A percentile compares a stretch with the other conserved stretches of the same genome.
Conservation (phyloP, 2,329 filamentous ascomycete species). For the Ceratocystiopsis sp. region DNA sequence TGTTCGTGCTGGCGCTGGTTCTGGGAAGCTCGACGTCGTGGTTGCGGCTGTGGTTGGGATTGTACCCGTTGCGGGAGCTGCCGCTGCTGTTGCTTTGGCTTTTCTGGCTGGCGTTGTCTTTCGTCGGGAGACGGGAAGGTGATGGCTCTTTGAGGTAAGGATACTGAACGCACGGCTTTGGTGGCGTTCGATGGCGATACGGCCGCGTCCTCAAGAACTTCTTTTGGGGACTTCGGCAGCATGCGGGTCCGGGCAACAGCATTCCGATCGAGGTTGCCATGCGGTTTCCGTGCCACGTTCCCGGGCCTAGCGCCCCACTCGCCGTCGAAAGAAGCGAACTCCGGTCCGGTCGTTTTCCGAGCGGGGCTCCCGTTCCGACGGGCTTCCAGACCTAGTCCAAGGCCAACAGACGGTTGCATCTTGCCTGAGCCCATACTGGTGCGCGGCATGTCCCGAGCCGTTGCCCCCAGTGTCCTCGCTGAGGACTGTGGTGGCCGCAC, state of each 20-base stretch:
- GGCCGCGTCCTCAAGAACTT: conserved; percentile 29
- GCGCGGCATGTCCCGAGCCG: conserved; percentile 18
- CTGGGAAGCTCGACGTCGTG: too few species aligned
- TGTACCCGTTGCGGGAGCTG: conserved; percentile 7
- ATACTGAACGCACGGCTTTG: conserved; percentile 28
- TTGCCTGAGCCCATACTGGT: conserved; percentile 6
- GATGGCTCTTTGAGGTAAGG: conserved; percentile 25
- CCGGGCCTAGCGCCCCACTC: conserved; percentile 34
- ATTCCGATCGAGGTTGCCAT: conserved; percentile 34
- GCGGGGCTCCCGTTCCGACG: conserved; percentile 23
- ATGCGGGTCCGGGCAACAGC: conserved; percentile 17
- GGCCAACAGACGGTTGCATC: conserved; percentile 19
- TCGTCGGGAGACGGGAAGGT: conserved; percentile 21
- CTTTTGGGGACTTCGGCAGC: conserved; percentile 11
- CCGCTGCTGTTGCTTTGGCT: conserved; percentile 13
- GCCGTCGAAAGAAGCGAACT: conserved; percentile 30
- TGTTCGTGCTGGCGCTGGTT: not conserved
- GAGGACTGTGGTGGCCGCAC: conserved; percentile 21
- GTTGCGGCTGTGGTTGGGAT: not conserved
- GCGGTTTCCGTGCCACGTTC: conserved; percentile 34
- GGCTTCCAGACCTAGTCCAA: conserved; percentile 27
- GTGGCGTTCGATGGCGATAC: conserved; percentile 34
- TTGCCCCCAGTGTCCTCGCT: conserved; percentile 25
- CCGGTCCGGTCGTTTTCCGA: conserved; percentile 18
- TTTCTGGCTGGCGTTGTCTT: conserved; percentile 4